Base-by-base conservation (phyloP, 306 rosid genomes). In the Ormosia emarginata region DNA sequence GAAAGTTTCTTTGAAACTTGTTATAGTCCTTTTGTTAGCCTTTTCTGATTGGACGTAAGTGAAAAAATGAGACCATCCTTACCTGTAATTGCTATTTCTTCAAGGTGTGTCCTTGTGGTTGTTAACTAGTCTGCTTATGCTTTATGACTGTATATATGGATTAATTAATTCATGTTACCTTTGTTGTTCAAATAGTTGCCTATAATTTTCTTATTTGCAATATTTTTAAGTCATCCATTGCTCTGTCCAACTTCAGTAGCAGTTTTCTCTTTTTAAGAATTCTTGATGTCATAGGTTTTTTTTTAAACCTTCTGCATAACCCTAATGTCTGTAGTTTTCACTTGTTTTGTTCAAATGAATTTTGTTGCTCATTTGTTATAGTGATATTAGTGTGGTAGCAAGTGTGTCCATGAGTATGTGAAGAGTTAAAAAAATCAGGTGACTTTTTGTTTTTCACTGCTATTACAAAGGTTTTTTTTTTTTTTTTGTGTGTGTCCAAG, bases 401-500 rank as follows among this genome's bases (percentile, higher is more conserved):
- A 56, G 63, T 81, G 56, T 80, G 46, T 12, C 70, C 24, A 3
- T 73, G 36, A 49, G 24, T 34, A 24, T 64, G 7, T 70, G 80
- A 80, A 29, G 56, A 30, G 24, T 81, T 73, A 52, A 67, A 80
- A 75, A 75, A 14, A 67, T 24, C 30, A 14, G 76, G 55, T 8
- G 61, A 41, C 61, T 5, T 66, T 77, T 40, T 74, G 62, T 53
- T 72, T 57, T 81, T 36, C 41, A 4, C 17, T 33, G 59, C 71
- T 65, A 67, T 46, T 75, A 59, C 67, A 33, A 12, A 56, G 67
- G 36, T 50, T 78, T 78, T n/a, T 7, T 24, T 24, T 24, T 24
- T 50, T 78, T 78, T n/a, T 10, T n/a, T n/a, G n/a, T n/a, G n/a
- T 37, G 59, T 74, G 70, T 43, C 76, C 77, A 46, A 74, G 73